Conservation (phyloP, 129 eudicot species). For the Smallanthus sonchifolius region DNA sequence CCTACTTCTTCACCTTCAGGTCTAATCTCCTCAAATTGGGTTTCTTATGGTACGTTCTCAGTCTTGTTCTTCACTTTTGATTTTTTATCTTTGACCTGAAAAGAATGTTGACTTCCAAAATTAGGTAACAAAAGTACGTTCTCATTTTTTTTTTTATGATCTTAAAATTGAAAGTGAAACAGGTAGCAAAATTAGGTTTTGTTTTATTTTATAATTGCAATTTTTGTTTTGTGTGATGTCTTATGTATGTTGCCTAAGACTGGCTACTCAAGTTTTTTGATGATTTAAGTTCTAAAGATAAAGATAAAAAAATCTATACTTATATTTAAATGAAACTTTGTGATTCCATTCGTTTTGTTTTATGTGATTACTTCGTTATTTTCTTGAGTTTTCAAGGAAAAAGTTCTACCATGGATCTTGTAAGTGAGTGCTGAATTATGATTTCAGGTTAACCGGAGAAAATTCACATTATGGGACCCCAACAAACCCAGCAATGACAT, state of each 20-base stretch:
- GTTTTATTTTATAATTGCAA: no score
- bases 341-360: neutral
- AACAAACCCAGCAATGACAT: slow-evolving; percentile 62
- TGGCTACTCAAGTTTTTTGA: neutral
- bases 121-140: no score
- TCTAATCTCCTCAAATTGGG: no score
- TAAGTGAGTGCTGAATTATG: slow-evolving; percentile 13
- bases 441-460: slow-evolving; percentile 79
- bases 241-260: neutral
- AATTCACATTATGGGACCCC: slow-evolving; percentile 88
- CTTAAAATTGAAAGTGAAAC: no score
- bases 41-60: no score
- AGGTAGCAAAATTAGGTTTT: no score
- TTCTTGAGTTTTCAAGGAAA: neutral
- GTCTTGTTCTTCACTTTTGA: no score
- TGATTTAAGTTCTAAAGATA: neutral
- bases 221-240: neutral
- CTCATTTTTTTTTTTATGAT: no score
- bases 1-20: no score
- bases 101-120: no score
- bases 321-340: neutral
- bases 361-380: neutral
- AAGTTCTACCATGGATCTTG: no score
- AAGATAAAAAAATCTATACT: neutral
- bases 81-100: no score